Evolutionary conservation across 2,329 filamentous ascomycete species (phyloP).

Genomic region (Penicillium paneum): DNA sequence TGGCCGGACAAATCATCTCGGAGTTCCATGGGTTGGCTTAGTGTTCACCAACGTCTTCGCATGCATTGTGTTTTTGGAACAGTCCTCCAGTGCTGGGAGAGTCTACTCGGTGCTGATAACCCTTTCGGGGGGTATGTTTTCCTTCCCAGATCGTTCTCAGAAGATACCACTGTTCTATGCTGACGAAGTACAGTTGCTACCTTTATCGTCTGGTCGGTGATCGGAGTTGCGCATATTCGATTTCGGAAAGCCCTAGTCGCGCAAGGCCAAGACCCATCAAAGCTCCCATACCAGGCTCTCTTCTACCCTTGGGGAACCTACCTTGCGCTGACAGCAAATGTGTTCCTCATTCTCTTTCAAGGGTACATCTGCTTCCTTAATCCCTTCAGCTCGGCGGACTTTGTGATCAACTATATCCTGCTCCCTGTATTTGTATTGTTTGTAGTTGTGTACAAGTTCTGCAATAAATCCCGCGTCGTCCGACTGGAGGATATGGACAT

Average conservation of each 20-base stretch:
- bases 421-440: constrained; percentile 50
- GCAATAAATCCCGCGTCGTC: constrained; percentile 38
- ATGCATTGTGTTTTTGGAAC: constrained; percentile 34
- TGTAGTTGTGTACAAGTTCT: constrained; percentile 48
- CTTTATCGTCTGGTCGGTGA: constrained; percentile 42
- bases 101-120: constrained; percentile 34
- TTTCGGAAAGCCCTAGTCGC: constrained; percentile 39
- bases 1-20: constrained; percentile 63
- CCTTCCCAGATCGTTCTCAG: neutral
- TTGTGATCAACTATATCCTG: constrained; percentile 57
- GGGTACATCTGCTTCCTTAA: constrained; percentile 53
- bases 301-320: constrained; percentile 54
- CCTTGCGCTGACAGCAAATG: constrained; percentile 45
- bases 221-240: constrained; percentile 43
- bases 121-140: constrained; percentile 31
- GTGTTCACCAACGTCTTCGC: constrained; percentile 69
- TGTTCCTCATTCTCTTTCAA: constrained; percentile 52
- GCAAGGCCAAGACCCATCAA: constrained; percentile 37
- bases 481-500: constrained; percentile 41
- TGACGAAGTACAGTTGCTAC: constrained; percentile 30
- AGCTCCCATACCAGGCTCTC: constrained; percentile 49
- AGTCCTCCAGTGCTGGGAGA: constrained; percentile 31
- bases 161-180: neutral
- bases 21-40: constrained; percentile 59
- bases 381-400: constrained; percentile 50